phyloP scores from a whole-genome alignment of 2,329 filamentous ascomycete species.

The Fusarium metavorans region DNA sequence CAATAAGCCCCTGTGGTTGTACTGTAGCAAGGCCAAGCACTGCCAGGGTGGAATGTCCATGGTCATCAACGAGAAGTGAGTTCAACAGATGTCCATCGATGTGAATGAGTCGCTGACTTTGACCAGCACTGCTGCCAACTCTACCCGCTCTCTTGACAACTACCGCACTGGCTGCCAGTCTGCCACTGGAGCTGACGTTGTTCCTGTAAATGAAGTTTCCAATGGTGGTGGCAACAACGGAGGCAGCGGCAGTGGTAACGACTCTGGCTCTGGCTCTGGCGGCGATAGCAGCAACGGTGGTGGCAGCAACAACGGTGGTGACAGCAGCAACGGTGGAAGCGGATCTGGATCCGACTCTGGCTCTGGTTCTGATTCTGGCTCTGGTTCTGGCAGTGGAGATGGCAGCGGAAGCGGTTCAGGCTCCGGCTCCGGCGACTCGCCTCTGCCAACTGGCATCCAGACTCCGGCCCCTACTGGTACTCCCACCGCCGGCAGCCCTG shows the following conservation, averaged over 20 bases:
- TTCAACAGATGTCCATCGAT: background rate
- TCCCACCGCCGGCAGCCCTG: slow-evolving; percentile 37
- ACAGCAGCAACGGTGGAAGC: slow-evolving; percentile 10
- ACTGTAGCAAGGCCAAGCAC: slow-evolving; percentile 80
- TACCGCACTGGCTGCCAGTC: slow-evolving; percentile 58
- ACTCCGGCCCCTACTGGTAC: slow-evolving; percentile 36
- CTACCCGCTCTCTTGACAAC: slow-evolving; percentile 62
- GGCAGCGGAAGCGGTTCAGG: slow-evolving; percentile 1
- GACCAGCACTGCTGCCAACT: slow-evolving; percentile 61
- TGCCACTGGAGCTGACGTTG: slow-evolving; percentile 44
- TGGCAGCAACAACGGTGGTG: slow-evolving; percentile 35
- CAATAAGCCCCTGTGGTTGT: slow-evolving; percentile 81
- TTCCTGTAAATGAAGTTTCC: slow-evolving; percentile 40
- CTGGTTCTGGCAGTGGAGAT: slow-evolving; percentile 3
- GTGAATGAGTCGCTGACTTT: slow-evolving; percentile 8
- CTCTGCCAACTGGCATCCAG: slow-evolving; percentile 20
- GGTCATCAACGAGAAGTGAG: slow-evolving; percentile 81
- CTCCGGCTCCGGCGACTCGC: background rate
- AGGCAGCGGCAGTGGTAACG: slow-evolving; percentile 19
- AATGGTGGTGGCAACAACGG: slow-evolving; percentile 39
- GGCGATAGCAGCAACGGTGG: slow-evolving; percentile 15
- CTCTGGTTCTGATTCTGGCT: background rate
- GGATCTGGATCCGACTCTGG: background rate
- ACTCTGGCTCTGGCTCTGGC: background rate
- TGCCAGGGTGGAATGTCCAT: slow-evolving; percentile 82